Conservation (phyloP, 129 eudicot genomes). For the Erigeron canadensis region DNA sequence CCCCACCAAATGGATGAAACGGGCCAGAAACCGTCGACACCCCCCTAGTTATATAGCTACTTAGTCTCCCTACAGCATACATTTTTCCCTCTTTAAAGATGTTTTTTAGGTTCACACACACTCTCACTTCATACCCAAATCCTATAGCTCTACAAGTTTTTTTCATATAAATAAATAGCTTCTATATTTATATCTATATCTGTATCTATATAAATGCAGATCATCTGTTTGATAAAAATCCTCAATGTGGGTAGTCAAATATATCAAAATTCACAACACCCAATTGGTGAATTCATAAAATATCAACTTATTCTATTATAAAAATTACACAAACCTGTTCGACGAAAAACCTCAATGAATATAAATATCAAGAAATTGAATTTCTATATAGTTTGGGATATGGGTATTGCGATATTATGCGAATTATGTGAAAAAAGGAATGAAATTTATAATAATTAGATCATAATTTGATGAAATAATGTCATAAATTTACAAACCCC, state of each 20-base stretch:
- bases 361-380: not conserved
- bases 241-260: not conserved
- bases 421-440: not conserved
- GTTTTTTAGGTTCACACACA: conserved; percentile 19
- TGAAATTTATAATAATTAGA: not conserved
- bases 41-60: conserved; percentile 72
- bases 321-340: conserved; percentile 17
- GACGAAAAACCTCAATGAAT: conserved; percentile 37
- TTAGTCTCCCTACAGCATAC: conserved; percentile 79
- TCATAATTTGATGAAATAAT: not conserved
- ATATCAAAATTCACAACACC: not conserved
- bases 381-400: not conserved
- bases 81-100: conserved; percentile 37
- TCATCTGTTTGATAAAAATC: conserved; percentile 17
- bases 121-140: conserved; percentile 19
- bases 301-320: not conserved
- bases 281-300: not conserved
- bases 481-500: not conserved
- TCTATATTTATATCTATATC: not conserved
- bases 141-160: conserved; percentile 4
- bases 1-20: conserved; percentile 94
- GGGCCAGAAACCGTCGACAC: conserved; percentile 83
- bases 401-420: not conserved
- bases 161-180: not conserved
- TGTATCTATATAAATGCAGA: conserved; percentile 22